phyloP scores from a whole-genome alignment of 805 yeast species.

The Kodamaea laetipori region DNA sequence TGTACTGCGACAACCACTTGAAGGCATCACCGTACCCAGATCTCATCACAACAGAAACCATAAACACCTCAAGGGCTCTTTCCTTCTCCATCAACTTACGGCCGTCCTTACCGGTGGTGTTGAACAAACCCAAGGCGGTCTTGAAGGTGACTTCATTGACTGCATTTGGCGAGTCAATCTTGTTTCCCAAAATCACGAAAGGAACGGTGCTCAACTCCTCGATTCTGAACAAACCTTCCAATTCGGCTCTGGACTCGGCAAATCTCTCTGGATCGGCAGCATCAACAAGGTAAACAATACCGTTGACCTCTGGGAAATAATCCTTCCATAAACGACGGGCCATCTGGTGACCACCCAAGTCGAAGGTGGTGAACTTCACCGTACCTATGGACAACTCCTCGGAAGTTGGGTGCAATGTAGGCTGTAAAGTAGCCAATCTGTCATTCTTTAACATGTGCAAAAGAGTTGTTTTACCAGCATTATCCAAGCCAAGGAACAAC shows the following conservation, averaged over 20 bases:
- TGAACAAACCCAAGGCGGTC: constrained; percentile 81
- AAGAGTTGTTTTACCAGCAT: constrained; percentile 46
- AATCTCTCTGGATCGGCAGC: constrained; percentile 96
- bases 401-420: constrained; percentile 97
- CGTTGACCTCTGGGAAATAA: constrained; percentile 98
- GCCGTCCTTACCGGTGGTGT: constrained; percentile 80
- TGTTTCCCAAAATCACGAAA: constrained; percentile 91
- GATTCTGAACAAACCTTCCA: constrained; percentile 88
- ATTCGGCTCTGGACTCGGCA: constrained; percentile 91
- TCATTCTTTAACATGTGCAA: constrained; percentile 71
- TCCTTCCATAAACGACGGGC: constrained; percentile 99
- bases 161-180: constrained; percentile 92
- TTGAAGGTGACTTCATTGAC: constrained; percentile 94
- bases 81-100: constrained; percentile 69
- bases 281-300: constrained; percentile 94
- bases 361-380: constrained; percentile 96
- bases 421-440: constrained; percentile 95
- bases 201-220: constrained; percentile 91
- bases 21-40: constrained; percentile 98
- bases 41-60: constrained; percentile 98
- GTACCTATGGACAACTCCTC: constrained; percentile 97
- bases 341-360: constrained; percentile 97
- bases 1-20: constrained; percentile 97
- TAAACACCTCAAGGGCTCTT: constrained; percentile 93
- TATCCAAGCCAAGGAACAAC: constrained; percentile 49